These are phyloP conservation scores for Aristolochia contorta DNA, from an alignment of 164 flowering plant genomes.

Conservation along the genomic window DNA sequence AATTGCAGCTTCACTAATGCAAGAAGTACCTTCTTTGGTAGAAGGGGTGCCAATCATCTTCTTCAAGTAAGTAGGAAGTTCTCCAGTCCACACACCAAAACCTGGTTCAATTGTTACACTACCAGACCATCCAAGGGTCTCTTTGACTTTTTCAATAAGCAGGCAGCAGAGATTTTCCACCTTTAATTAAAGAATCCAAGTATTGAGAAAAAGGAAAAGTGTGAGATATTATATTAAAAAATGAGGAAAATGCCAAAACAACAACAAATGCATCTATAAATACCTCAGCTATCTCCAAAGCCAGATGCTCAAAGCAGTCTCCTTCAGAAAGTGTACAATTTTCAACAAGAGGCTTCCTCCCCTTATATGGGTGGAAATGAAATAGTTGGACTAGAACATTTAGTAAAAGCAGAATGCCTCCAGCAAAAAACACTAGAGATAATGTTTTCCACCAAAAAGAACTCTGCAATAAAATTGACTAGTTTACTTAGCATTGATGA, in stretches of 20 bases:
- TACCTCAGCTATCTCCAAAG: conserved; percentile 46
- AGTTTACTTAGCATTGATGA: neutral
- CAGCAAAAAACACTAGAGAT: conserved; percentile 32
- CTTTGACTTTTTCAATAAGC: conserved; percentile 46
- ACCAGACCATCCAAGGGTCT: conserved; percentile 56
- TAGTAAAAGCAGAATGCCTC: conserved; percentile 38
- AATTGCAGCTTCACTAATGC: conserved; percentile 9
- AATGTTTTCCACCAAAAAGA: conserved; percentile 37
- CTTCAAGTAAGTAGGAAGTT: conserved; percentile 50
- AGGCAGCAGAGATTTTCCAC: conserved; percentile 47
- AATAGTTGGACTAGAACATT: conserved; percentile 33
- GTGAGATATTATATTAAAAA: neutral
- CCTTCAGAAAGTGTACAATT: conserved; percentile 22
- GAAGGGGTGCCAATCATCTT: conserved; percentile 9
- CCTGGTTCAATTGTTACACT: conserved; percentile 29
- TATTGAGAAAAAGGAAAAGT: conserved; percentile 1
- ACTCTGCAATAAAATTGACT: conserved; percentile 36
- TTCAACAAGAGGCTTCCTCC: conserved; percentile 15
- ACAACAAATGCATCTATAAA: neutral
- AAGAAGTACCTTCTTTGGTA: conserved; percentile 13
- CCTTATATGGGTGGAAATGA: conserved; percentile 23
- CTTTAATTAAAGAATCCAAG: conserved; percentile 24
- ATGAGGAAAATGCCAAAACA: neutral
- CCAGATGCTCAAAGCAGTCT: conserved; percentile 15
- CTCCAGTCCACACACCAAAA: conserved; percentile 70